These are phyloP conservation scores for Boletus edulis DNA, from an alignment of 768 basidiomycete species.

Conservation along the genomic window DNA sequence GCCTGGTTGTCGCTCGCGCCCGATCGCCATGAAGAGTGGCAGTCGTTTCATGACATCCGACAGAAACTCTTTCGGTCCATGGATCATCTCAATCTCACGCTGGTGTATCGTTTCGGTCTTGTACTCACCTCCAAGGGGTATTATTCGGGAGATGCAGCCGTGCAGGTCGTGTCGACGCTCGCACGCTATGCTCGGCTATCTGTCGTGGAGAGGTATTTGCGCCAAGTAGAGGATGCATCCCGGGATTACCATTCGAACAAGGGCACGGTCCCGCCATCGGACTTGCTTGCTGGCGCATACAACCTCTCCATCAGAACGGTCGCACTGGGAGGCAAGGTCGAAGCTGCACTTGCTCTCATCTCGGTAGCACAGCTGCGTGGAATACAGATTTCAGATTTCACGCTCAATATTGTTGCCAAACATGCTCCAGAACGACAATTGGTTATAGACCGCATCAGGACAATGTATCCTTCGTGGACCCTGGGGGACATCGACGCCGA, in stretches of 20 bases:
- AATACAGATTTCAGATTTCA: slow-evolving; percentile 34
- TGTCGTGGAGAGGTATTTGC: slow-evolving; percentile 39
- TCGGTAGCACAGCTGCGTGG: slow-evolving; percentile 30
- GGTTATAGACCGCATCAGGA: slow-evolving; percentile 7
- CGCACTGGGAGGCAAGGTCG: slow-evolving; percentile 35
- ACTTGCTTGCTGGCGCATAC: slow-evolving; percentile 23
- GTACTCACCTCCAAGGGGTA: slow-evolving; percentile 50
- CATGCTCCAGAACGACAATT: slow-evolving; percentile 12
- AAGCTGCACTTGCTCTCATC: slow-evolving; percentile 47
- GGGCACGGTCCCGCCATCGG: slow-evolving; percentile 1
- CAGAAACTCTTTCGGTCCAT: slow-evolving; percentile 32
- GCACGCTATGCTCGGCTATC: slow-evolving; percentile 41
- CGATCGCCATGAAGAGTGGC: slow-evolving; percentile 17
- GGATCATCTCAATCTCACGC: slow-evolving; percentile 30
- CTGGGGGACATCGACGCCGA: neutral
- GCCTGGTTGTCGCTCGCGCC: slow-evolving; percentile 47
- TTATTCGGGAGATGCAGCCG: slow-evolving; percentile 9
- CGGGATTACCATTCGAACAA: slow-evolving; percentile 7
- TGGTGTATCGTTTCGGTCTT: slow-evolving; percentile 43
- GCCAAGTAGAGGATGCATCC: slow-evolving; percentile 21
- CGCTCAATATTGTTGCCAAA: slow-evolving; percentile 35
- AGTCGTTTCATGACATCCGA: slow-evolving; percentile 29
- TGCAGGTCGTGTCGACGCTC: slow-evolving; percentile 37
- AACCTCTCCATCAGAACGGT: slow-evolving; percentile 43
- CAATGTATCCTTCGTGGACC: slow-evolving; percentile 14